Base-by-base conservation (phyloP, 176 grass and related monocot genomes). In the sorghum (Sorghum bicolor) region DNA sequence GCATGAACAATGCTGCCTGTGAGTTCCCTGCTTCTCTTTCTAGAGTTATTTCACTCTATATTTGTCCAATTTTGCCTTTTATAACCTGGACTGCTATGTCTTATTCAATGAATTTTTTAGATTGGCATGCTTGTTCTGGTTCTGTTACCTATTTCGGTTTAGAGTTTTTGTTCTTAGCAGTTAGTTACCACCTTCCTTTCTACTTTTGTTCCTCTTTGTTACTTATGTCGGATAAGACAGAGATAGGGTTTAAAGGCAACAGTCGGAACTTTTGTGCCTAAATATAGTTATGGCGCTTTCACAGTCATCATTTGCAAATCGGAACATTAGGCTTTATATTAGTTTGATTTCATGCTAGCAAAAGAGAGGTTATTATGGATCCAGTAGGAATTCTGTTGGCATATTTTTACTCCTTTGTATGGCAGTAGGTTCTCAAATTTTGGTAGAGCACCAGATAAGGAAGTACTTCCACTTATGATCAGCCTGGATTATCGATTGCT, bases 1-100 rank as follows among this genome's bases (percentile, higher is more conserved):
- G 83, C 83, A 71, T 85, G 73, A 92, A 87, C 39, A 91, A 80
- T 50, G 82, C 86, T 85, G 79, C 89, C 25, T 88, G 94, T 97
- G 84, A 97, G 96, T 95, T 26, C 57, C 29, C 72, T 86, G 39
- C 5, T 6, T 32, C 57, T 52, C 41, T 28, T 28, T 75, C 61
- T 76, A 31, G 16, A 15, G 8, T 61, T 84, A 41, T 69, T 82
- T 75, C 40, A 10, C 3, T 72, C 24, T 70, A 26, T 88, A 26
- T 74, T 55, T 79, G 73, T 72, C 75, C 63, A 83, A 24, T 80
- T 82, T 86, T 82, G 74, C 45, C 34, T 80, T 24, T 71, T 47
- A 3, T 67, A 37, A 50, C 19, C 14, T 72, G 45, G 6, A 43
- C 24, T 47, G 45, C 8, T 67, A 43, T 82, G 33, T 55, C 11